Percentiles rank a stretch among this genome's conserved stretches.
These are phyloP conservation scores for Gentiana dahurica DNA, from an alignment of 257 asterid species.

Conservation along the genomic window DNA sequence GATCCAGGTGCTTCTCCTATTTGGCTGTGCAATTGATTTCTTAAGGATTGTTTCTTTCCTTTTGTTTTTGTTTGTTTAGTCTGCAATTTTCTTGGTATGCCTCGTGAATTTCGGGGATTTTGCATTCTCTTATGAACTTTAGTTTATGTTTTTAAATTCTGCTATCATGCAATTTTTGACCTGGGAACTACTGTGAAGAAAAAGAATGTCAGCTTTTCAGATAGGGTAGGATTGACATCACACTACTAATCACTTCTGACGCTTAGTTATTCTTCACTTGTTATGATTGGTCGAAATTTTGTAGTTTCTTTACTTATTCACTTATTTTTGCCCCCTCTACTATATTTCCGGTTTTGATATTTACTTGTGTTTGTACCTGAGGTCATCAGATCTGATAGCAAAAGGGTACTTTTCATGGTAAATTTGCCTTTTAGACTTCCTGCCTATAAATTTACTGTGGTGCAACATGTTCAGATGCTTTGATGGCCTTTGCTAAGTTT, in stretches of 20 bases:
- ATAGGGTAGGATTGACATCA: background rate
- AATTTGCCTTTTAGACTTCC: no score
- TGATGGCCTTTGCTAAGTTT: no score
- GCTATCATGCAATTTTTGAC: background rate
- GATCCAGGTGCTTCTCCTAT: constrained; percentile 36
- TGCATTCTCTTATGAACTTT: no score
- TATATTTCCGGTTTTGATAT: no score
- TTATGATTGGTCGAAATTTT: background rate
- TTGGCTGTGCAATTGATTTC: background rate
- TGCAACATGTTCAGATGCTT: no score
- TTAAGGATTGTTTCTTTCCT: background rate
- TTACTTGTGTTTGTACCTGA: no score
- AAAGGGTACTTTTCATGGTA: no score
- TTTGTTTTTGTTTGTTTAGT: background rate
- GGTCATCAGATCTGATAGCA: no score
- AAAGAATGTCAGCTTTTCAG: background rate
- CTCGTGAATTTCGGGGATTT: no score
- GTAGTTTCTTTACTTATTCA: background rate
- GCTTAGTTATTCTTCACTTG: background rate
- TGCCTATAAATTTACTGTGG: no score
- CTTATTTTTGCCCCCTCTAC: no score
- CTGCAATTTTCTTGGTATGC: no score
- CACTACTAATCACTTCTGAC: background rate
- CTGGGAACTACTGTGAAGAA: background rate
- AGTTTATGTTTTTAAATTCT: background rate